Percentiles rank a stretch among this genome's conserved stretches.
These are phyloP conservation scores for Pythium dissotocum DNA, from an alignment of 352 stramenopile genomes.

Conservation along the genomic window DNA sequence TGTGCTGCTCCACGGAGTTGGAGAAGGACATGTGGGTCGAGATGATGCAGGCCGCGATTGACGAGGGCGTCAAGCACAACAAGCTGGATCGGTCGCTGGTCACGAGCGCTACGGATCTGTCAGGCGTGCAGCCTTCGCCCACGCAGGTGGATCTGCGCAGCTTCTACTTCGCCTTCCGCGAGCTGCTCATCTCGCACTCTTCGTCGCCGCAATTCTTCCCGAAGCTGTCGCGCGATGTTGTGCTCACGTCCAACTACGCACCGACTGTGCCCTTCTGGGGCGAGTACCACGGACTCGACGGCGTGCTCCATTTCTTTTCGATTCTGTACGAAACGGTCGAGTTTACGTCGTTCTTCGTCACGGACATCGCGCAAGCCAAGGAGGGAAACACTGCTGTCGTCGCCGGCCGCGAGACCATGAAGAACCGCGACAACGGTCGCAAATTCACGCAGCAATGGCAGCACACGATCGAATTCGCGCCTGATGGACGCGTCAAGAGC, in stretches of 20 bases:
- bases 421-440: slow-evolving; percentile 84
- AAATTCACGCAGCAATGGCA: slow-evolving; percentile 91
- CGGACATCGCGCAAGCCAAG: slow-evolving; percentile 84
- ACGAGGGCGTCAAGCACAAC: slow-evolving; percentile 56
- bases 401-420: slow-evolving; percentile 85
- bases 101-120: slow-evolving; percentile 23
- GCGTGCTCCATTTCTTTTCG: slow-evolving; percentile 88
- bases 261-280: slow-evolving; percentile 88
- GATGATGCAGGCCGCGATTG: slow-evolving; percentile 90
- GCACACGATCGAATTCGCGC: slow-evolving; percentile 88
- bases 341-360: slow-evolving; percentile 89
- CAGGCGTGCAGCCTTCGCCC: slow-evolving; percentile 50
- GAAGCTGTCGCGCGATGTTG: slow-evolving; percentile 81
- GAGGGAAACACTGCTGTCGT: slow-evolving; percentile 84
- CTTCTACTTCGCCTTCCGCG: slow-evolving; percentile 87
- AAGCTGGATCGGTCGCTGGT: slow-evolving; percentile 28
- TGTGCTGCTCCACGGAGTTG: slow-evolving; percentile 84
- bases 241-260: slow-evolving; percentile 87
- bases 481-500: slow-evolving; percentile 84
- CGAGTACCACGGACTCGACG: slow-evolving; percentile 86
- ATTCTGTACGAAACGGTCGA: slow-evolving; percentile 89
- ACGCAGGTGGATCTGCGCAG: slow-evolving; percentile 83
- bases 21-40: slow-evolving; percentile 92
- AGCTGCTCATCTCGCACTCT: slow-evolving; percentile 87
- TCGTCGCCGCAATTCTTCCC: slow-evolving; percentile 88